Evolutionary conservation across 352 stramenopile species (phyloP).

Genomic region (Aphanomyces invadans): DNA sequence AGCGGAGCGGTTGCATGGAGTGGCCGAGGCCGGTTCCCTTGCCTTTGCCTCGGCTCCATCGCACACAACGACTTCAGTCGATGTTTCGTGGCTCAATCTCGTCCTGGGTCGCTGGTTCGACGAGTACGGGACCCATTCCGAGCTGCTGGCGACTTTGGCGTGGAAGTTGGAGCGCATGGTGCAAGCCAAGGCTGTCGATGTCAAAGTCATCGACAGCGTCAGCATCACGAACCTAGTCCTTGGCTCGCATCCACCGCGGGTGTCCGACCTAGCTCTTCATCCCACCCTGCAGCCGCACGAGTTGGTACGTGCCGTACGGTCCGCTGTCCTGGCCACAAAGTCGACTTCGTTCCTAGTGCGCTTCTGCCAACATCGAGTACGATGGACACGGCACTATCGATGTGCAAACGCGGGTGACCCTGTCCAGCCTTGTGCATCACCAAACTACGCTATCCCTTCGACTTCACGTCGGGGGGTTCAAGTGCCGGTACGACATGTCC

Average conservation of each 20-base stretch:
- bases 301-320: neutral
- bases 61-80: neutral
- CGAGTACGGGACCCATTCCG: neutral
- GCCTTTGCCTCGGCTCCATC: neutral
- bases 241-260: neutral
- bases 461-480: neutral
- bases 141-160: neutral
- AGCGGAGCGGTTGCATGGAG: neutral
- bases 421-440: neutral
- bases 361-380: neutral
- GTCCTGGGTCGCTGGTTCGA: neutral
- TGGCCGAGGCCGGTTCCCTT: neutral
- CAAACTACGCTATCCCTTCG: neutral
- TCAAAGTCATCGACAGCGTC: neutral
- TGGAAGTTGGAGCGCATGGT: neutral
- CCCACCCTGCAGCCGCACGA: neutral
- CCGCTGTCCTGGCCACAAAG: neutral
- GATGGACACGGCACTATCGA: neutral
- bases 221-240: neutral
- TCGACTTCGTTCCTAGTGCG: neutral
- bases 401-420: neutral
- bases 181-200: neutral
- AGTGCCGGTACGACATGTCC: neutral
- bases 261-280: neutral
- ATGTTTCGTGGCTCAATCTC: neutral